Evolutionary conservation across 108 stramenopile genomes (phyloP).

Genomic region (Chaetoceros tenuissimus): DNA sequence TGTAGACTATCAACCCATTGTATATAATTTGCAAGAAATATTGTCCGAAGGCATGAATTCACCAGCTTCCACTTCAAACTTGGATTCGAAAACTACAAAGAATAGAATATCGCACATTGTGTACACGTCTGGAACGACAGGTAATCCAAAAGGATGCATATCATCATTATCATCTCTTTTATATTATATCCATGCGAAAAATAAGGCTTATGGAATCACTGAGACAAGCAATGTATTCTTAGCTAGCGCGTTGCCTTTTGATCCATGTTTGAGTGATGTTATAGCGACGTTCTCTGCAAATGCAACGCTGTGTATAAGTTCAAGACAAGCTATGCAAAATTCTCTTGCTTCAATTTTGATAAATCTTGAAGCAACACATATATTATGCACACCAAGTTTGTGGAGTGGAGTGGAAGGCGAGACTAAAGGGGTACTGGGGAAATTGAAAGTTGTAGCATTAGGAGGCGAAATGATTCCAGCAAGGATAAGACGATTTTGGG

Average conservation of each 20-base stretch:
- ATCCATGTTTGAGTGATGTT: slow-evolving; percentile 77
- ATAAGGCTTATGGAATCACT: slow-evolving; percentile 39
- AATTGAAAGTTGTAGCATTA: slow-evolving; percentile 50
- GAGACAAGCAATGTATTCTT: slow-evolving; percentile 44
- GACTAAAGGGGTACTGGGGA: background rate
- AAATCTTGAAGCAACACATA: slow-evolving; percentile 42
- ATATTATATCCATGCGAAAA: slow-evolving; percentile 58
- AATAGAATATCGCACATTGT: slow-evolving; percentile 65
- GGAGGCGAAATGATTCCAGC: slow-evolving; percentile 80
- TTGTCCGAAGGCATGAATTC: background rate
- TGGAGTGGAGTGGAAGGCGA: slow-evolving; percentile 34
- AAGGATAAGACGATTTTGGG: slow-evolving; percentile 35
- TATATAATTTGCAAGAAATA: background rate
- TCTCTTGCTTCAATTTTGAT: slow-evolving; percentile 25
- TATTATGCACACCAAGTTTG: slow-evolving; percentile 76
- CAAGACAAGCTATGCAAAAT: slow-evolving; percentile 20
- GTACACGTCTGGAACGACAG: slow-evolving; percentile 95
- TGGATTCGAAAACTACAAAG: background rate
- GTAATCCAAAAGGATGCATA: slow-evolving; percentile 87
- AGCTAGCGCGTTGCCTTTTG: slow-evolving; percentile 73
- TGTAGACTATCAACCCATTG: background rate
- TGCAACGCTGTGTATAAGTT: slow-evolving; percentile 44
- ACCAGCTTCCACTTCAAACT: background rate
- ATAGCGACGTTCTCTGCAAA: slow-evolving; percentile 50
- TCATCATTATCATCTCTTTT: slow-evolving; percentile 53